Base-by-base conservation (phyloP, 2,329 filamentous ascomycete genomes). In the Leptographium radiaticola region DNA sequence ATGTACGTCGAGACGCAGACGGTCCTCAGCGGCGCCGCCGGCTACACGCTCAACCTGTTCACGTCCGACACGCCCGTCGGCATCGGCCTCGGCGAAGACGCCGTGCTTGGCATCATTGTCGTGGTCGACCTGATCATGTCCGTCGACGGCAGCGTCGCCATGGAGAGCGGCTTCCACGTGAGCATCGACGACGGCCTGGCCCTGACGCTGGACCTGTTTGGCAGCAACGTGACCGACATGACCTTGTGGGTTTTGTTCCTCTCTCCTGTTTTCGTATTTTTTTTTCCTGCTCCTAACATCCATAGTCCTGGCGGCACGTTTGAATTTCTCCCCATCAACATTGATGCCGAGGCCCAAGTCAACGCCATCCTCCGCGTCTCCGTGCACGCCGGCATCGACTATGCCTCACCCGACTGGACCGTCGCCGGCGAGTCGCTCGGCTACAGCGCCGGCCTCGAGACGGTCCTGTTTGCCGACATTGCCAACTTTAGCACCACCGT, bases 121-220 rank as follows among this genome's bases (percentile, higher is more conserved):
- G 65, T 67, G 0, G 63, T 79, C 1, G 76, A 81, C 52, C 64
- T 82, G 16, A 74, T 81, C 30, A 59, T 81, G 31, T 71, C 64
- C 15, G 70, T 70, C 0, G 67, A 76, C 2, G 67, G 67, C 0
- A 64, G 71, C 44, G 66, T 81, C 25, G 70, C 74, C 33, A 73
- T 82, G 13, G 73, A 67, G 49, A 75, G 67, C 18, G 79, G 79
- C 0, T 73, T 83, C 38, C 78, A 81, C 57, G 67, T 81, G 52
- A 70, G 71, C 51, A 63, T 81, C 0, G 72, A 81, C 4, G 73
- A 80, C 45, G 71, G 71, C 0, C 60, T 77, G 1, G 62, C 63
- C 0, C 64, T 81, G 25, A 66, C 75, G 1, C 68, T 82, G 16
- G 65, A 70, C 1, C 61, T 81, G 33, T 81, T 81, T 49, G 67